Evolutionary conservation across 257 asterid genomes (phyloP).

Genomic region (Ehretia macrophylla): DNA sequence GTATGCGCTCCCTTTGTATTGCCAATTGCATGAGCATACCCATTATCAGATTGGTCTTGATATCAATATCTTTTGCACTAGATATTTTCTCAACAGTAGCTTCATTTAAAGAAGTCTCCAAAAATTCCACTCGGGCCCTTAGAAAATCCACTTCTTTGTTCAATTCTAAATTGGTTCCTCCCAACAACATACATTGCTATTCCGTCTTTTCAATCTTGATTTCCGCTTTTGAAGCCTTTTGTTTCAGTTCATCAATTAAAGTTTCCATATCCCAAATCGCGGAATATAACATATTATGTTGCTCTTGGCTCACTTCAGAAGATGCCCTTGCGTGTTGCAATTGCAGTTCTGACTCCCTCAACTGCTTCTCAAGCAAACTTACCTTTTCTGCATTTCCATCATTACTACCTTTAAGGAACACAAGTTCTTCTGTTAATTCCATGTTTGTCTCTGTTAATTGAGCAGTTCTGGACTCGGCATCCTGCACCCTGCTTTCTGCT

Average conservation of each 20-base stretch:
- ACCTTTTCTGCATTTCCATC: slow-evolving; percentile 53
- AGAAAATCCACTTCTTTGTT: slow-evolving; percentile 49
- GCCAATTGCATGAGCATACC: slow-evolving; percentile 66
- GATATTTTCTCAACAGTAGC: slow-evolving; percentile 46
- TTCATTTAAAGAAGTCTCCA: slow-evolving; percentile 53
- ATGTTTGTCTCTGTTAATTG: slow-evolving; percentile 68
- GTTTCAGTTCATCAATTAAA: slow-evolving; percentile 82
- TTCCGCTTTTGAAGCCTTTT: slow-evolving; percentile 63
- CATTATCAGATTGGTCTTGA: slow-evolving; percentile 54
- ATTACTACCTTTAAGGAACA: slow-evolving; percentile 57
- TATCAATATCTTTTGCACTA: slow-evolving; percentile 53
- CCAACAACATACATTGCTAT: slow-evolving; percentile 52
- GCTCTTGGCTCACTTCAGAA: slow-evolving; percentile 84
- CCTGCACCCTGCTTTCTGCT: slow-evolving; percentile 28
- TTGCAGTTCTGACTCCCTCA: slow-evolving; percentile 58
- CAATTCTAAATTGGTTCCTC: slow-evolving; percentile 56
- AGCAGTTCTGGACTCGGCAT: slow-evolving; percentile 33
- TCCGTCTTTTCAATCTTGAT: slow-evolving; percentile 53
- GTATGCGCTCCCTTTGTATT: slow-evolving; percentile 70
- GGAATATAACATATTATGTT: slow-evolving; percentile 72
- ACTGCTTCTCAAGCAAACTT: slow-evolving; percentile 61
- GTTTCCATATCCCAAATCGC: slow-evolving; percentile 99
- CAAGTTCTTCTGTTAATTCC: slow-evolving; percentile 72
- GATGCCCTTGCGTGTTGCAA: slow-evolving; percentile 67
- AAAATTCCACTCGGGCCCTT: slow-evolving; percentile 36